phyloP scores from a whole-genome alignment of 345 rosid genomes.

The Populus deltoides region DNA sequence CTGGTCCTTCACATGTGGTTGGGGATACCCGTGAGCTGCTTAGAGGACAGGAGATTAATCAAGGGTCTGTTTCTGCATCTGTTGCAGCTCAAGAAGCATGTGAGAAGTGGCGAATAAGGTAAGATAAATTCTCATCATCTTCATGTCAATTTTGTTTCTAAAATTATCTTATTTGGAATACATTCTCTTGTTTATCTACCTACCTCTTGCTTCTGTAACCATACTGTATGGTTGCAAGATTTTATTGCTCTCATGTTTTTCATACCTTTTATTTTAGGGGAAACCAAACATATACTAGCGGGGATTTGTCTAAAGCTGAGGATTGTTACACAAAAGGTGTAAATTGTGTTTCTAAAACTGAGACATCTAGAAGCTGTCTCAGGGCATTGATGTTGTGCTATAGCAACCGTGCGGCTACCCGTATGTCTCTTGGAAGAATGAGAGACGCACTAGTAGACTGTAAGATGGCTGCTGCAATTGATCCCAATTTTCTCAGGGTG shows the following conservation, averaged over 20 bases:
- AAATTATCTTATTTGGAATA: background rate
- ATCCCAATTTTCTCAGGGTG: constrained; percentile 74
- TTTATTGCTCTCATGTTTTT: constrained; percentile 15
- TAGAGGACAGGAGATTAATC: constrained; percentile 42
- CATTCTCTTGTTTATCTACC: background rate
- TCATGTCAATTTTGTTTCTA: background rate
- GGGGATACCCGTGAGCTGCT: constrained; percentile 34
- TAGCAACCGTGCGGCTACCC: constrained; percentile 95
- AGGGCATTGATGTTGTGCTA: constrained; percentile 90
- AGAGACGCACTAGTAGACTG: constrained; percentile 89
- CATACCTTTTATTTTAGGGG: constrained; percentile 56
- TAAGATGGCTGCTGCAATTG: constrained; percentile 69
- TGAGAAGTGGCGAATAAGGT: constrained; percentile 98
- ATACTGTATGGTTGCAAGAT: background rate
- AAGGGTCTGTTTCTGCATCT: constrained; percentile 40
- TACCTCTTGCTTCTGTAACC: background rate
- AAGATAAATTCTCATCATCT: background rate
- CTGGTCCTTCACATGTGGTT: constrained; percentile 33
- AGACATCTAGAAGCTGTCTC: constrained; percentile 73
- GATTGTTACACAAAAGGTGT: constrained; percentile 80
- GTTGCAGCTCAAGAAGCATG: constrained; percentile 78
- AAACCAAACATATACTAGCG: constrained; percentile 77
- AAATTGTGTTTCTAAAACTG: constrained; percentile 56
- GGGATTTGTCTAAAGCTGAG: constrained; percentile 76
- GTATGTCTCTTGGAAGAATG: constrained; percentile 83